Evolutionary conservation across 441 rosid species (phyloP).

Genomic region (Oxalis stricta): DNA sequence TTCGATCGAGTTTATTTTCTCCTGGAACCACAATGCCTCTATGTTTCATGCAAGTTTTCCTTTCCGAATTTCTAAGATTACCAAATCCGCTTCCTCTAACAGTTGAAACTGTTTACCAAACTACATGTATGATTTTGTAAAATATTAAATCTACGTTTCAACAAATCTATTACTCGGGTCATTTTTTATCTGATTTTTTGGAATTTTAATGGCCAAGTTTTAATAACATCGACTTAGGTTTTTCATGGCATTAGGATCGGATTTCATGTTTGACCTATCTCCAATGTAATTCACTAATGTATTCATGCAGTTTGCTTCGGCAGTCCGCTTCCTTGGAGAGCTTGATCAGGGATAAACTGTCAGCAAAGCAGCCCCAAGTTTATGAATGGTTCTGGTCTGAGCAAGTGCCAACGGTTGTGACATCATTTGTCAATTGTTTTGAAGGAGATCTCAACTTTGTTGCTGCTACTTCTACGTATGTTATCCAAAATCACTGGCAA

Average conservation of each 20-base stretch:
- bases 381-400: conserved; percentile 85
- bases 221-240: too few relatives aligned
- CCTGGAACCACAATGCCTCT: too few relatives aligned
- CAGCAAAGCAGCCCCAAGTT: conserved; percentile 66
- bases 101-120: too few relatives aligned
- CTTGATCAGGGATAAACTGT: conserved; percentile 69
- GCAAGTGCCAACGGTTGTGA: conserved; percentile 56
- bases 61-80: too few relatives aligned
- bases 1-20: too few relatives aligned
- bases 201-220: background rate
- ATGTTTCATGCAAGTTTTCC: too few relatives aligned
- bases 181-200: too few relatives aligned
- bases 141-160: too few relatives aligned
- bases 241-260: too few relatives aligned
- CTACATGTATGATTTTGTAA: too few relatives aligned
- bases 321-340: conserved; percentile 76
- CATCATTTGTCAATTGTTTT: conserved; percentile 59
- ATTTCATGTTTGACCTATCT: conserved; percentile 1
- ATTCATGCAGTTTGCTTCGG: conserved; percentile 61
- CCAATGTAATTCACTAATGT: conserved; percentile 4
- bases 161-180: too few relatives aligned
- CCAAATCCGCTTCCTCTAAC: too few relatives aligned
- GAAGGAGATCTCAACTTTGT: conserved; percentile 56
- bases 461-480: conserved; percentile 62
- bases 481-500: conserved; percentile 10